phyloP scores from a whole-genome alignment of 23 red algal genomes.

The Agarophyton chilense region DNA sequence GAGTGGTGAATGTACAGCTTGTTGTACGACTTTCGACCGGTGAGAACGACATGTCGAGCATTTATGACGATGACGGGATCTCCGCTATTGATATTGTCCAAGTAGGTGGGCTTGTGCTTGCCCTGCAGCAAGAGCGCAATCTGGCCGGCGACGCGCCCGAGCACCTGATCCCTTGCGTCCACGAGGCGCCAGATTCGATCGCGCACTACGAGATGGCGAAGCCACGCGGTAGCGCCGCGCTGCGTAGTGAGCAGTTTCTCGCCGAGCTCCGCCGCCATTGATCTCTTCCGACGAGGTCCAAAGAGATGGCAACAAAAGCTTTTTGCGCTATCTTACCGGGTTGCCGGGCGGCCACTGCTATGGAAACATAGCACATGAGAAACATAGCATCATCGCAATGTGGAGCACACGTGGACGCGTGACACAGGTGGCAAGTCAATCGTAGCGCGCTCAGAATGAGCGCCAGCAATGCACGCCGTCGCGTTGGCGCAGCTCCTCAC shows the following conservation, averaged over 20 bases:
- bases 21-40: slow-evolving; percentile 76
- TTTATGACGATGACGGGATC: slow-evolving; percentile 92
- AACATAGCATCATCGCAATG: too few relatives aligned
- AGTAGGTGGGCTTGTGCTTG: slow-evolving; percentile 83
- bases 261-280: background rate
- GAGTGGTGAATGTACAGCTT: slow-evolving; percentile 83
- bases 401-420: too few relatives aligned
- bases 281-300: background rate
- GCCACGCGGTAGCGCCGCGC: slow-evolving; percentile 55
- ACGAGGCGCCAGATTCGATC: slow-evolving; percentile 85
- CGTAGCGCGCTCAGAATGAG: too few relatives aligned
- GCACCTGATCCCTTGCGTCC: slow-evolving; percentile 83
- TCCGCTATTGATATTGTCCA: slow-evolving; percentile 69
- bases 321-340: too few relatives aligned
- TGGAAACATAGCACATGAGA: too few relatives aligned
- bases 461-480: too few relatives aligned
- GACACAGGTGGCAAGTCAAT: too few relatives aligned
- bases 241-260: slow-evolving; percentile 14
- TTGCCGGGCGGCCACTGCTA: too few relatives aligned
- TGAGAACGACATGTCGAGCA: slow-evolving; percentile 74
- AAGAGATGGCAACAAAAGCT: too few relatives aligned
- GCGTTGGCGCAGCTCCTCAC: too few relatives aligned
- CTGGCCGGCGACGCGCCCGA: slow-evolving; percentile 73
- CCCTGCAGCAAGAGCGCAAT: slow-evolving; percentile 76
- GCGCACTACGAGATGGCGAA: slow-evolving; percentile 49